Base-by-base conservation (phyloP, 208 protist species). In the Leishmania arabica region DNA sequence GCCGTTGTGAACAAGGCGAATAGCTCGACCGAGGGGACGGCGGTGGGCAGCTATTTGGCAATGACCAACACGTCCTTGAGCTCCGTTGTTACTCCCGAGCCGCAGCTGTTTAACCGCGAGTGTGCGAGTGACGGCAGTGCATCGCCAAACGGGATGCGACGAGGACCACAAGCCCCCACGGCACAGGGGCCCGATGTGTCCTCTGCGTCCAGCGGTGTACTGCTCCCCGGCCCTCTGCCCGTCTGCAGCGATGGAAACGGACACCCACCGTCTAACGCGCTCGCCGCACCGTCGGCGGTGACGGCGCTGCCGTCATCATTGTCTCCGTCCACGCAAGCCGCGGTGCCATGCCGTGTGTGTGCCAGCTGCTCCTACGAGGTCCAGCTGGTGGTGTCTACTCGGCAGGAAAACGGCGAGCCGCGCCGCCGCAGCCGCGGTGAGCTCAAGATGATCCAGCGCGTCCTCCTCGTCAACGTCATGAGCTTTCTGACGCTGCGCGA, bases 381-480 rank as follows among this genome's bases (percentile, higher is more conserved):
- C n/a, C 94, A 97, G 79, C 91, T 97, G 71, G 94, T 95, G 45
- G 79, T 97, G 1, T 88, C 91, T 1, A 90, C 87, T 51, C 94
- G 94, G 3, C 81, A 91, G 72, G 86, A 90, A 21, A 89, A 86
- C 53, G 92, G 94, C 24, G 87, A 90, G 69, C 51, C 70, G 78
- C 92, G 94, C 19, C 92, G 94, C 27, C 92, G 89, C 69, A 93
- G 92, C 78, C 91, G 94, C 62, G 94, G 94, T 3, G 91, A 97
- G 78, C 80, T 97, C 64, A 97, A 97, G 81, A 91, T 96, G 88
- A 75, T 95, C 13, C 94, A 97, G 80, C 88, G 92, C 54, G 82
- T 81, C 21, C 86, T 97, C 3, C 70, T 97, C 31, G 88, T 97
- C 45, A 94, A 92, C 75, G 86, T 97, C 51, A 78, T 97, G 75